Base-by-base conservation (phyloP, 129 eudicot genomes). In the Sambucus nigra region DNA sequence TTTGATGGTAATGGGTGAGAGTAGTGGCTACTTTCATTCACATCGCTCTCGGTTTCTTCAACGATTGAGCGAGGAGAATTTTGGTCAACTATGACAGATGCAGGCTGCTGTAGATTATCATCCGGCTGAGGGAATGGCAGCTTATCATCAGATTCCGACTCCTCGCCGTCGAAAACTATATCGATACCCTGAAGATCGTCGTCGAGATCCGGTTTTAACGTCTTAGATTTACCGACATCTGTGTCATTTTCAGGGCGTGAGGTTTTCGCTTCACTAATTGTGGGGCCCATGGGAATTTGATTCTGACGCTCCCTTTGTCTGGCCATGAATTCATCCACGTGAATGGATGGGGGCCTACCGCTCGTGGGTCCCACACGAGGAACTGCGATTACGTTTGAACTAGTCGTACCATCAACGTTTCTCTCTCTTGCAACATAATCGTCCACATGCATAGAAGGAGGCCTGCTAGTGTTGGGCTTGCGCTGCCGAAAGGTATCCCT, bases 351-450 rank as follows among this genome's bases (percentile, higher is more conserved):
- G 46, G 99, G 95, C 67, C 99, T 75, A 60, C 99, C 95, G 44
- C 99, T 80, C 17, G 81, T 47, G 31, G 97, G 75, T 55, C 99
- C 99, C 57, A 80, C 29, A 25, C 95, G 73, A 26, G 89, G 94
- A 57, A 91, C 61, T 2, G 94, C 76, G 27, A 91, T 91, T 39
- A 86, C 95, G 31, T 91, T 91, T 33, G 95, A 73, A 52, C 77
- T 91, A 21, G 70, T 63, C 32, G 83, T 63, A 48, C 86, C 75
- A 46, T 74, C 94, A 60, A 75, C 89, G 67, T 77, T 89, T 73
- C 97, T 79, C 69, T 89, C 99, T 70, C 99, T 76, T 10, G 99
- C 99, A 72, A 91, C 94, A 68, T 91, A 91, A 64, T 91, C 99
- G 69, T 91, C 99, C 55, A 91, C 95, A 48, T 91, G 99, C 99